A percentile compares a stretch with the other conserved stretches of the same genome.
These are phyloP conservation scores for Trichoderma koningii DNA, from an alignment of 2,329 filamentous ascomycete genomes.

Conservation along the genomic window DNA sequence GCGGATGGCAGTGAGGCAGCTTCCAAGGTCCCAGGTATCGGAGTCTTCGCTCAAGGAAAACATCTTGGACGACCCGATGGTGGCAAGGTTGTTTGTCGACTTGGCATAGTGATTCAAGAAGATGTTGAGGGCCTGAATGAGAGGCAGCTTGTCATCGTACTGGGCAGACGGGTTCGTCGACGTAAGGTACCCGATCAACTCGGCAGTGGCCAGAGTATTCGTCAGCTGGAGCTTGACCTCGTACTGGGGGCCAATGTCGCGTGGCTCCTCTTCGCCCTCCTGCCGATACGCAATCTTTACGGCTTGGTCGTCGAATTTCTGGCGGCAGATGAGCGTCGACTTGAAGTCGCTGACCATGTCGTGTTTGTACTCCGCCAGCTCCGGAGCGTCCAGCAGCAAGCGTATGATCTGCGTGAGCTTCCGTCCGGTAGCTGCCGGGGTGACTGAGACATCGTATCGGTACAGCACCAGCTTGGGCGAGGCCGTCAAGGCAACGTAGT, in stretches of 20 bases:
- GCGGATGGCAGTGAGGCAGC: conserved; percentile 37
- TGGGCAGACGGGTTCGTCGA: conserved; percentile 32
- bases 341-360: conserved; percentile 41
- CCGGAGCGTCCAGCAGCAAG: conserved; percentile 33
- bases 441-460: conserved; percentile 27
- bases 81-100: conserved; percentile 31
- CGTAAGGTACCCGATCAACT: conserved; percentile 35
- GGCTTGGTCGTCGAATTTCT: conserved; percentile 29
- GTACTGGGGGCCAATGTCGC: conserved; percentile 29
- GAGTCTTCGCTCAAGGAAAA: conserved; percentile 31
- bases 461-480: conserved; percentile 26
- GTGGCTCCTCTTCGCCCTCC: conserved; percentile 38
- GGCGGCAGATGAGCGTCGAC: conserved; percentile 38
- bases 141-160: conserved; percentile 34
- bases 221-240: conserved; percentile 33
- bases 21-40: conserved; percentile 32
- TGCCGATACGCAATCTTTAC: conserved; percentile 33
- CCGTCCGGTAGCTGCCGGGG: conserved; percentile 14
- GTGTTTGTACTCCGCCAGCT: conserved; percentile 26
- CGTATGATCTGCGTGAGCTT: conserved; percentile 28
- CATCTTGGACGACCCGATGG: conserved; percentile 37
- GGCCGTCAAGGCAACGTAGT: conserved; percentile 28
- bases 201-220: conserved; percentile 33
- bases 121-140: conserved; percentile 32
- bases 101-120: conserved; percentile 40